These are phyloP conservation scores for Phytophthora agathidicida DNA, from an alignment of 352 stramenopile genomes.

Conservation along the genomic window DNA sequence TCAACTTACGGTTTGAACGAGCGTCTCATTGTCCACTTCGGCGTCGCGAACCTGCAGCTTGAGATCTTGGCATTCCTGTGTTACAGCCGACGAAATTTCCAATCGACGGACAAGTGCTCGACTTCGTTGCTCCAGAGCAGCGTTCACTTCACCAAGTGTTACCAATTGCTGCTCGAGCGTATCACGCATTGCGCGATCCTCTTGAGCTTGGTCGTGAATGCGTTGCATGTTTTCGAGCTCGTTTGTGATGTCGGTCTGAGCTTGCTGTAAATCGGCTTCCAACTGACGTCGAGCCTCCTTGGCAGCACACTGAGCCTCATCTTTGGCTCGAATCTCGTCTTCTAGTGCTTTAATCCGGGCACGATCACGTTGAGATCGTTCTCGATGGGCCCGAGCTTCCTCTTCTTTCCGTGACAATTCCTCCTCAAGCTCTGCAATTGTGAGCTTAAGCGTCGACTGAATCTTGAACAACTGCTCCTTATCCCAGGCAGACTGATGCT, in stretches of 20 bases:
- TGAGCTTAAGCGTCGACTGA: conserved; percentile 68
- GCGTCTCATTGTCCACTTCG: conserved; percentile 75
- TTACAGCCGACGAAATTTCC: conserved; percentile 53
- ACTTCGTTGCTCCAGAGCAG: conserved; percentile 72
- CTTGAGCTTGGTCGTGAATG: conserved; percentile 51
- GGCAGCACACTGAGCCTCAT: conserved; percentile 39
- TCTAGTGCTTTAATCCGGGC: conserved; percentile 63
- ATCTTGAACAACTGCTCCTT: conserved; percentile 78
- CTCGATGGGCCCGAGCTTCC: conserved; percentile 49
- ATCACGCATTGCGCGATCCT: conserved; percentile 55
- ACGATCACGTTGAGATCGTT: conserved; percentile 62
- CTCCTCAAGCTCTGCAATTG: conserved; percentile 83
- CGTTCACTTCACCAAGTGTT: conserved; percentile 80
- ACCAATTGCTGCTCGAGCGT: conserved; percentile 70
- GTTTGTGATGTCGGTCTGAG: conserved; percentile 57
- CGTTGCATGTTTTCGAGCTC: conserved; percentile 57
- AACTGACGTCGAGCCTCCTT: conserved; percentile 49
- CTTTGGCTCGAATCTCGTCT: conserved; percentile 46
- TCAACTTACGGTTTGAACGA: conserved; percentile 58
- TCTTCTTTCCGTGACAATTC: conserved; percentile 73
- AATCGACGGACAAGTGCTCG: conserved; percentile 69
- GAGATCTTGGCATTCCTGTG: conserved; percentile 64
- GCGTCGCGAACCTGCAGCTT: conserved; percentile 65
- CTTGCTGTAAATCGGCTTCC: conserved; percentile 58
- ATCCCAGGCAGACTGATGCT: conserved; percentile 58